These are phyloP conservation scores for Aspergillus sp. DNA, from an alignment of 2,329 filamentous ascomycete species.

Conservation along the genomic window DNA sequence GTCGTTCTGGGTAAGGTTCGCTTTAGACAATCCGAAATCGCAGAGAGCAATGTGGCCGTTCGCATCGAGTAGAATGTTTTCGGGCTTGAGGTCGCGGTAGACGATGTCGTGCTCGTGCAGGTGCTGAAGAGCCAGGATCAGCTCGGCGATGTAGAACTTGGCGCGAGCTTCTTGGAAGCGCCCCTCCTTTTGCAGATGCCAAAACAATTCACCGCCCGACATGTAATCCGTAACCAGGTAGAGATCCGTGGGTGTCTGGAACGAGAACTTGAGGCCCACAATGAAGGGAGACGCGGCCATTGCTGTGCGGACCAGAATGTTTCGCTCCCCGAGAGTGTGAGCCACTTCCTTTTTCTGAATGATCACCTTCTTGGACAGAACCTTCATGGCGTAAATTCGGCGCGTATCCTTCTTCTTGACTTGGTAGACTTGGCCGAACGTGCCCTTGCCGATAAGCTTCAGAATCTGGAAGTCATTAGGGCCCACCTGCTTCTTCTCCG, in stretches of 20 bases:
- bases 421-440: constrained; percentile 97
- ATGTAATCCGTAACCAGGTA: constrained; percentile 99
- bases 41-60: constrained; percentile 98
- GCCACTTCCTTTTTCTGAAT: constrained; percentile 99
- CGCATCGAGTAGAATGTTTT: constrained; percentile 94
- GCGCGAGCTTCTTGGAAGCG: constrained; percentile 91
- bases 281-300: constrained; percentile 97
- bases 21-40: constrained; percentile 96
- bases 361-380: constrained; percentile 98
- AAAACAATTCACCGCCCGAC: constrained; percentile 97
- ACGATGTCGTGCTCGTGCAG: constrained; percentile 97
- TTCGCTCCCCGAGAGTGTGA: constrained; percentile 93
- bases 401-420: constrained; percentile 95
- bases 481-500: constrained; percentile 87
- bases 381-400: constrained; percentile 98
- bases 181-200: constrained; percentile 96
- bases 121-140: constrained; percentile 92
- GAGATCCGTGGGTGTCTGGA: constrained; percentile 93
- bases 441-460: constrained; percentile 95
- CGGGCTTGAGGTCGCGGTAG: constrained; percentile 94
- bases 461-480: constrained; percentile 95
- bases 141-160: constrained; percentile 98
- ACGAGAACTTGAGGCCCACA: constrained; percentile 96
- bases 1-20: constrained; percentile 93
- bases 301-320: constrained; percentile 93